These are phyloP conservation scores for Dactylorhiza incarnata DNA, from an alignment of 106 monocot species.

Conservation along the genomic window DNA sequence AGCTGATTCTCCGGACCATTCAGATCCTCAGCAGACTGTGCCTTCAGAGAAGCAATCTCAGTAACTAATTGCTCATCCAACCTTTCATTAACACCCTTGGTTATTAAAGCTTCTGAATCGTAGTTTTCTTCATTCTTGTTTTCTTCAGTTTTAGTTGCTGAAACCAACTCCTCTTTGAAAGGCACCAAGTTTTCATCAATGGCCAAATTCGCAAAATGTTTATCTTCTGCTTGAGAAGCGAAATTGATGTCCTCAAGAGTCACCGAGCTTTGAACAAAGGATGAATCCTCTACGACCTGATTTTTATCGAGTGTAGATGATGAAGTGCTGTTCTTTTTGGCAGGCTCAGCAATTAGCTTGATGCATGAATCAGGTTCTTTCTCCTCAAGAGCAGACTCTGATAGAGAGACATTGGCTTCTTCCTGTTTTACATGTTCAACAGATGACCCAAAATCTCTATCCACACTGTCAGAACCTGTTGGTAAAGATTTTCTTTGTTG, in stretches of 20 bases:
- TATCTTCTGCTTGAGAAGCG: background rate
- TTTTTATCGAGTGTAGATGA: background rate
- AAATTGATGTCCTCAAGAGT: background rate
- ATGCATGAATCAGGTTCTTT: background rate
- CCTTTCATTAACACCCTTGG: background rate
- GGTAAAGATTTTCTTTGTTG: background rate
- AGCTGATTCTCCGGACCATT: background rate
- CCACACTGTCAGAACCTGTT: background rate
- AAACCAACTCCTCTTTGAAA: background rate
- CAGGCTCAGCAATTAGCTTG: background rate
- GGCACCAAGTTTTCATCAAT: background rate
- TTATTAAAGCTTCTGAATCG: background rate
- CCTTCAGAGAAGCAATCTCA: background rate
- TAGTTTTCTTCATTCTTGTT: constrained; percentile 2
- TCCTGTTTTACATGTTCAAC: background rate
- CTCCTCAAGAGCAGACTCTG: no score
- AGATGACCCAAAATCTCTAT: background rate
- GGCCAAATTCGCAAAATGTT: background rate
- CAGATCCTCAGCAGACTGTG: background rate
- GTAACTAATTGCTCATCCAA: background rate
- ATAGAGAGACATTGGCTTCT: background rate
- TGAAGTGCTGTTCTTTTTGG: background rate
- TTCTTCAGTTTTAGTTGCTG: background rate
- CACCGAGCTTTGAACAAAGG: background rate
- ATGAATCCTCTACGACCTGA: background rate